Evolutionary conservation across 352 stramenopile genomes (phyloP).

Genomic region (Pilasporangium apinafurcum): DNA sequence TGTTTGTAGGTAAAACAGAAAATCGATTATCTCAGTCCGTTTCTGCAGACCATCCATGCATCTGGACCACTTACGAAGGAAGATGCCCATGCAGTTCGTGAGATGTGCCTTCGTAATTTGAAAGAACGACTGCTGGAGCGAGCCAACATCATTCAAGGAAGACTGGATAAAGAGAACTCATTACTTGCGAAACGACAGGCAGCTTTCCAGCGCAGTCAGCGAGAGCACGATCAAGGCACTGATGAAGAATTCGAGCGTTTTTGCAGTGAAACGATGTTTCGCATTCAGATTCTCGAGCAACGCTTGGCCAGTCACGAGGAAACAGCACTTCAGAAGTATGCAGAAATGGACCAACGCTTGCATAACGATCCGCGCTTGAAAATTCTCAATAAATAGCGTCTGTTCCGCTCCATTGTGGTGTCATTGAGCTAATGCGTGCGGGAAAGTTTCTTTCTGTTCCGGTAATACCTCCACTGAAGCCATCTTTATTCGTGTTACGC

Average conservation of each 20-base stretch:
- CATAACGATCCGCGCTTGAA: slow-evolving; percentile 79
- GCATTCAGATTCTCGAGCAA: slow-evolving; percentile 94
- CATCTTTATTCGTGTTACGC: slow-evolving; percentile 73
- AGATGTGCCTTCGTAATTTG: slow-evolving; percentile 89
- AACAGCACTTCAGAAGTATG: slow-evolving; percentile 91
- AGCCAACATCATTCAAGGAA: slow-evolving; percentile 92
- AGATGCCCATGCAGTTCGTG: slow-evolving; percentile 80
- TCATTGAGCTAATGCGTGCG: not conserved
- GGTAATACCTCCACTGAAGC: slow-evolving; percentile 46
- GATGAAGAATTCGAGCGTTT: slow-evolving; percentile 93
- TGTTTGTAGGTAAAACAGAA: slow-evolving; percentile 33
- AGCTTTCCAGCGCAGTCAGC: slow-evolving; percentile 88
- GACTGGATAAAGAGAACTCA: slow-evolving; percentile 91
- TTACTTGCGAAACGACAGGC: slow-evolving; percentile 89
- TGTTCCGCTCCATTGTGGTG: no score
- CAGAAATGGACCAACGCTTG: slow-evolving; percentile 90
- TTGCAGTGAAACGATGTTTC: slow-evolving; percentile 94
- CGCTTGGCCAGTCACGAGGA: slow-evolving; percentile 90
- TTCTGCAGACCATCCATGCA: slow-evolving; percentile 80
- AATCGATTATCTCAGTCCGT: slow-evolving; percentile 92
- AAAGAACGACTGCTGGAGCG: slow-evolving; percentile 91
- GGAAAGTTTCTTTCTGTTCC: not conserved
- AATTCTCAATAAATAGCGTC: slow-evolving; percentile 63
- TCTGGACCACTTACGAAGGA: slow-evolving; percentile 62
- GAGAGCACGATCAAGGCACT: slow-evolving; percentile 87